phyloP scores from a whole-genome alignment of 208 protist genomes.

The Acanthamoeba rhysodes region DNA sequence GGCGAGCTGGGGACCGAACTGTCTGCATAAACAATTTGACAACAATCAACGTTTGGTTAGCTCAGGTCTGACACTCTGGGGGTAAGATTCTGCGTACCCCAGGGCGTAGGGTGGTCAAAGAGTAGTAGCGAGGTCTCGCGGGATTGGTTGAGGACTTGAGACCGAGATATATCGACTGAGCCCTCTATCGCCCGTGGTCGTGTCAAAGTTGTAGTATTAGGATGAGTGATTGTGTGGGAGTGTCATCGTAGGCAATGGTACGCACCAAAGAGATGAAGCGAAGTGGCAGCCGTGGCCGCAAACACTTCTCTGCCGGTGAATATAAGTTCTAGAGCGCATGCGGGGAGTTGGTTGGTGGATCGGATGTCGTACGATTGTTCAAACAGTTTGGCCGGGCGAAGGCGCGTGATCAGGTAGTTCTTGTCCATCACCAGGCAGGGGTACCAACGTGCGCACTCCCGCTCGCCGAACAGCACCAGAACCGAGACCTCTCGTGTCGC shows the following conservation, averaged over 20 bases:
- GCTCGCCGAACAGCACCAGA: constrained; percentile 19
- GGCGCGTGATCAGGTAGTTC: constrained; percentile 9
- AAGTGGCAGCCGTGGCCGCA: not conserved
- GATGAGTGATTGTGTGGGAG: too few relatives aligned
- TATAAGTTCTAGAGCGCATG: not conserved
- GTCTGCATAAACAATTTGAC: not conserved
- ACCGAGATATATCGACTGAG: not conserved
- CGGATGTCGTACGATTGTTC: not conserved
- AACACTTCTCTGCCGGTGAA: not conserved
- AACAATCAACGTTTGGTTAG: not conserved
- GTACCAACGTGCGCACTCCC: constrained; percentile 15
- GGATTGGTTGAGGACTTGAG: not conserved
- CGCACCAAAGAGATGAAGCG: not conserved
- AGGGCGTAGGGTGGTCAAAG: not conserved
- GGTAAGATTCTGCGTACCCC: not conserved
- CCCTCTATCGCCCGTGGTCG: not conserved
- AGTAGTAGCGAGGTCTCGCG: not conserved
- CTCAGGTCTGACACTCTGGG: not conserved
- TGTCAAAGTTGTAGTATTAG: not conserved
- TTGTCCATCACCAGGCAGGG: constrained; percentile 44
- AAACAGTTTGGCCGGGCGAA: constrained; percentile 15
- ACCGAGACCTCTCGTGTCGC: not conserved
- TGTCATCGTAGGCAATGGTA: not conserved
- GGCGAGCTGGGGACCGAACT: not conserved
- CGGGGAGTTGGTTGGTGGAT: too few relatives aligned